Conservation (phyloP, 2,329 filamentous ascomycete genomes). For the Penicillium rolfsii region DNA sequence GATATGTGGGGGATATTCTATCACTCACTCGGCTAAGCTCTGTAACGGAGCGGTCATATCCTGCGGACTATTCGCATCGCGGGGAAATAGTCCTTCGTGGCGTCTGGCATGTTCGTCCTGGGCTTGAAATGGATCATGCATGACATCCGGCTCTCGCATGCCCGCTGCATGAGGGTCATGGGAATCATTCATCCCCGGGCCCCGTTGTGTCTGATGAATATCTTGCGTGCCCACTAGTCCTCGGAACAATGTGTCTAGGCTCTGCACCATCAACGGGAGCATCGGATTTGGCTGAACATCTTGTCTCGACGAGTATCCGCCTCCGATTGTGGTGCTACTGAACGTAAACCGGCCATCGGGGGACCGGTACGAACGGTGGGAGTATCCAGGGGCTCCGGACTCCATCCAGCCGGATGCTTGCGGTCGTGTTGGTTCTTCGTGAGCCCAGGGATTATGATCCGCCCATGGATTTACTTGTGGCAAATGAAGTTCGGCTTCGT, state of each 20-base stretch:
- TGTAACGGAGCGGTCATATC: slow-evolving; percentile 51
- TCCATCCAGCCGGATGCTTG: slow-evolving; percentile 7
- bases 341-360: slow-evolving; percentile 51
- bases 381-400: slow-evolving; percentile 32
- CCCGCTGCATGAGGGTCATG: not conserved
- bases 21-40: slow-evolving; percentile 53
- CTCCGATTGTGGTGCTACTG: slow-evolving; percentile 39
- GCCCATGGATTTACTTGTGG: slow-evolving; percentile 39
- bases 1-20: slow-evolving; percentile 3
- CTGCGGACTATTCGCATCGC: slow-evolving; percentile 56
- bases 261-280: slow-evolving; percentile 40
- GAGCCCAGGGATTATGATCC: slow-evolving; percentile 53
- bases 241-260: slow-evolving; percentile 52
- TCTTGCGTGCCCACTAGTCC: slow-evolving; percentile 46
- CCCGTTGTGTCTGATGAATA: slow-evolving; percentile 15
- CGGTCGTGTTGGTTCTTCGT: slow-evolving; percentile 51
- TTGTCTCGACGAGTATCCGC: slow-evolving; percentile 24
- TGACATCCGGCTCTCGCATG: not conserved
- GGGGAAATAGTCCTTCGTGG: slow-evolving; percentile 49
- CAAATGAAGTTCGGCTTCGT: slow-evolving; percentile 23
- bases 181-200: not conserved
- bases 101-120: slow-evolving; percentile 14
- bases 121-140: slow-evolving; percentile 13
- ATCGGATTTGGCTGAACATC: slow-evolving; percentile 20
- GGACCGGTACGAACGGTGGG: slow-evolving; percentile 48